Percentiles rank a stretch among this genome's conserved stretches.
phyloP scores from a whole-genome alignment of 148 eudicot genomes.

The Chenopodium suecicum region DNA sequence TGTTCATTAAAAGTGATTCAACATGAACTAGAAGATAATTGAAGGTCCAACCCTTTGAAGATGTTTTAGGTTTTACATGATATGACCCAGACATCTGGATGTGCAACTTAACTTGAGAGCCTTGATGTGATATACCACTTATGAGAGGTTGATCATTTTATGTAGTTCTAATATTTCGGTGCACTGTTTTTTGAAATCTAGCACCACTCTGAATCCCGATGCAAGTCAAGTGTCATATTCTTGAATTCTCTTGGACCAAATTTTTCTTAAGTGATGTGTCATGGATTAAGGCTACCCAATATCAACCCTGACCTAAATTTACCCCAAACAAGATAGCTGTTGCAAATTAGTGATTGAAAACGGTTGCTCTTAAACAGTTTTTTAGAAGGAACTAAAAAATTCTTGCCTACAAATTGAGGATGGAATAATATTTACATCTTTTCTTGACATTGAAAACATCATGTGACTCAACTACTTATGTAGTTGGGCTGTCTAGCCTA shows the following conservation, averaged over 20 bases:
- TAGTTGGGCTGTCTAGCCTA: too few species aligned
- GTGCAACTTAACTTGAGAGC: neutral
- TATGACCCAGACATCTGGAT: neutral
- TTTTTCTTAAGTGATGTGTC: neutral
- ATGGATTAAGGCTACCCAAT: neutral
- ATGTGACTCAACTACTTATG: neutral
- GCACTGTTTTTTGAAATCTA: neutral
- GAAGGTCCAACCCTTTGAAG: neutral
- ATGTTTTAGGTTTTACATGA: neutral
- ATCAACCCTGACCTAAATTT: too few species aligned
- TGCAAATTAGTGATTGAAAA: too few species aligned
- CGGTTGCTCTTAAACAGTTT: too few species aligned
- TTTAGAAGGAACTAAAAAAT: too few species aligned
- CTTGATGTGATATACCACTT: neutral
- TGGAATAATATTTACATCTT: neutral
- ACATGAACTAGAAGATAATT: neutral
- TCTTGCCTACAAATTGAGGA: neutral
- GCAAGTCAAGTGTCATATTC: neutral
- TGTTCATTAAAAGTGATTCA: neutral
- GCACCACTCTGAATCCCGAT: neutral
- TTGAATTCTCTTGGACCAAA: neutral
- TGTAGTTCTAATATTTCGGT: neutral
- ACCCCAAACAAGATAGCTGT: neutral
- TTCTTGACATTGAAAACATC: neutral
- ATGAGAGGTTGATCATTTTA: neutral